Evolutionary conservation across 179 eudicot species (phyloP), one percentile per base, ranked within the genome.

Genomic region (Drosera spatulata): DNA sequence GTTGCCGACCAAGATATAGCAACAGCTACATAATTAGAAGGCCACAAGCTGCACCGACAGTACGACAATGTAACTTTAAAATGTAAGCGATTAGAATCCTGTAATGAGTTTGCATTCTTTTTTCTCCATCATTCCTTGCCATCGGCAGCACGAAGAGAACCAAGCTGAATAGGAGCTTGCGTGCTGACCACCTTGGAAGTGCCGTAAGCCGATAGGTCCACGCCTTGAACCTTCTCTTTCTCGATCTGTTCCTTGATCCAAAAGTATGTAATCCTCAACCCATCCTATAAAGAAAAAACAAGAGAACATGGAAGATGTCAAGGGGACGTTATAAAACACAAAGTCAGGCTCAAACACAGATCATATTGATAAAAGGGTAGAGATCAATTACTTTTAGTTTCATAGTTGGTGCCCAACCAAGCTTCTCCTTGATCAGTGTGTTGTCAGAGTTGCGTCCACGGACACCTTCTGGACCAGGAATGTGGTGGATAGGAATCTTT

Each of bases 391-490:
- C 67, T 60, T 55, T 64, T 9, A 64, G 48, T 64, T 48, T 64
- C 67, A 64, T 64, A 6, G 67, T 64, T 55, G 67, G 67, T 55
- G 67, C 67, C 67, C 67, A 64, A 9, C 67, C 67, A 13, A 64
- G 67, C 80, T 88, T 91, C 69, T 91, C 98, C 61, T 88, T 91
- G 41, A 91, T 91, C 49, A 91, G 73, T 10, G 96, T 86, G 73
- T 93, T 93, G 77, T 93, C 99, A 1, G 99, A 93, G 75, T 93
- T 93, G 58, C 99, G 85, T 45, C 99, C 99, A 68, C 99, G 95
- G 14, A 93, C 99, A 66, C 99, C 99, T 74, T 93, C 99, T 13
- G 99, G 99, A 22, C 99, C 99, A 1, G 99, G 99, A 68, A 93
- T 93, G 72, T 89, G 99, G 39, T 93, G 90, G 61, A 93, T 93